phyloP scores from a whole-genome alignment of 2,329 filamentous ascomycete species.

The Fusarium temperatum region DNA sequence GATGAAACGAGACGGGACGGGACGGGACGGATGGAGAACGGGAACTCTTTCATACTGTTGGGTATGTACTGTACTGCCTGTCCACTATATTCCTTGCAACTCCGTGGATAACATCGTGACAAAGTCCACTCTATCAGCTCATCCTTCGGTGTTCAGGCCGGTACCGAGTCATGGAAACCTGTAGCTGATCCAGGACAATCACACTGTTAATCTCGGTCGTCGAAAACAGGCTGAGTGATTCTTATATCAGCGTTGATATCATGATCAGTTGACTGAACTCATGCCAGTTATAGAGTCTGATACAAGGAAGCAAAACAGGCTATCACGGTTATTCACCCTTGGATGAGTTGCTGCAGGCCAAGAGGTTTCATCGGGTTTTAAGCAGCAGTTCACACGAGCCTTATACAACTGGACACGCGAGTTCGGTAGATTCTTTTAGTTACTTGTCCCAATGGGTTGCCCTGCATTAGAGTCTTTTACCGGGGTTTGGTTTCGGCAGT shows the following conservation, averaged over 20 bases:
- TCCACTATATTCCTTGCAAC: neutral
- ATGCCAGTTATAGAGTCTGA: neutral
- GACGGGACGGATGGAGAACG: slow-evolving; percentile 18
- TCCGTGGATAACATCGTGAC: slow-evolving; percentile 12
- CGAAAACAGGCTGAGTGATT: neutral
- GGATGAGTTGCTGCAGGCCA: neutral
- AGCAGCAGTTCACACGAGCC: neutral
- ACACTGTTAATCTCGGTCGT: slow-evolving; percentile 8
- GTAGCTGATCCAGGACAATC: neutral
- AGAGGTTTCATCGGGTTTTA: neutral
- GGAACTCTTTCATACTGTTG: neutral
- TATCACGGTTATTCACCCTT: neutral
- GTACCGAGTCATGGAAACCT: slow-evolving; percentile 3
- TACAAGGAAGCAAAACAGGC: neutral
- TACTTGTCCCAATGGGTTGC: neutral
- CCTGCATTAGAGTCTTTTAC: slow-evolving; percentile 3
- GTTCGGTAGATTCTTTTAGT: neutral
- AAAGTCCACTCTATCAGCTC: slow-evolving; percentile 6
- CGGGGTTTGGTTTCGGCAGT: slow-evolving; percentile 16
- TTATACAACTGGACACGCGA: neutral
- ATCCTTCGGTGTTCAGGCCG: neutral
- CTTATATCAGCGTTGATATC: neutral
- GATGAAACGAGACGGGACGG: slow-evolving; percentile 26
- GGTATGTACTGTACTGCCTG: neutral
- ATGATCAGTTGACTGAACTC: neutral